phyloP scores from a whole-genome alignment of 345 rosid species.

The Balakata baccata region DNA sequence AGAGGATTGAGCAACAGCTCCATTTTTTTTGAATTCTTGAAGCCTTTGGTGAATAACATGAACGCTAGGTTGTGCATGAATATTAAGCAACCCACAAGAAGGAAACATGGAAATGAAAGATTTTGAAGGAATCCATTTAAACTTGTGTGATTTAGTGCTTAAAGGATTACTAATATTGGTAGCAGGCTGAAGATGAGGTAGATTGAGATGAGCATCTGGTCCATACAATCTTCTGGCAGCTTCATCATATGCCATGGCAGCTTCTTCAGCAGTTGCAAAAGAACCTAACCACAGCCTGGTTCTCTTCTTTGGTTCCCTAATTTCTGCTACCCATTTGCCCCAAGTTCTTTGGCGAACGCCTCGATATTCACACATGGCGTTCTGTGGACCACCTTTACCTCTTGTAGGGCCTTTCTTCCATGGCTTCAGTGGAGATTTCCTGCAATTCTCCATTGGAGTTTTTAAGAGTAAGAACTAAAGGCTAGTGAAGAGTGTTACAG shows the following conservation, averaged over 20 bases:
- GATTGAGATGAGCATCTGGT: conserved; percentile 75
- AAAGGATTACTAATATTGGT: background rate
- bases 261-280: conserved; percentile 88
- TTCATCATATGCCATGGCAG: conserved; percentile 92
- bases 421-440: conserved; percentile 62
- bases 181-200: conserved; percentile 69
- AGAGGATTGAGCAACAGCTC: conserved; percentile 33
- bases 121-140: conserved; percentile 83
- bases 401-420: conserved; percentile 93
- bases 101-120: conserved; percentile 89
- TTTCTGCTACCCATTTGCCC: conserved; percentile 99
- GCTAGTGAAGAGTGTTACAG: background rate
- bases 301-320: conserved; percentile 90
- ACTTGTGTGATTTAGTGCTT: conserved; percentile 26
- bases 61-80: conserved; percentile 85
- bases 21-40: conserved; percentile 67
- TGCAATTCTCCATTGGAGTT: conserved; percentile 24
- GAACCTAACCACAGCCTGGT: conserved; percentile 87
- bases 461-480: background rate
- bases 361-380: conserved; percentile 73
- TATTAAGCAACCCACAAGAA: conserved; percentile 67
- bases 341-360: conserved; percentile 94
- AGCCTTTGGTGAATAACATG: conserved; percentile 84
- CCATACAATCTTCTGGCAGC: conserved; percentile 78
- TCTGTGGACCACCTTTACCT: conserved; percentile 93